A percentile compares a stretch with the other conserved stretches of the same genome.
Conservation (phyloP, 2,329 filamentous ascomycete species). For the Lachnellula hyalina region DNA sequence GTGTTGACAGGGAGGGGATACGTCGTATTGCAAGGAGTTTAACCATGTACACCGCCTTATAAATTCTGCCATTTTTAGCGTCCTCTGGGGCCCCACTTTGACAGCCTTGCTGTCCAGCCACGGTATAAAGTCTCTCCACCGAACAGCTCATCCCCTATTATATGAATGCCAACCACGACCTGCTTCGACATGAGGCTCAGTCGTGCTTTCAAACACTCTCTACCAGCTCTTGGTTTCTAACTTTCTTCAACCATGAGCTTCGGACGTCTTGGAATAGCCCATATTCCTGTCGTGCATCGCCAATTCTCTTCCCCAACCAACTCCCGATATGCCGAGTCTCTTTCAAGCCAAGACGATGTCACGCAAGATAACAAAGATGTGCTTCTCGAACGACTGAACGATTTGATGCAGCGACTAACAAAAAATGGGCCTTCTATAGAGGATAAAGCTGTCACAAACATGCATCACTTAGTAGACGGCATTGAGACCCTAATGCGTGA, state of each 20-base stretch:
- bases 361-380: conserved; percentile 31
- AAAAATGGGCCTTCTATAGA: conserved; percentile 22
- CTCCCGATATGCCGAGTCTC: conserved; percentile 7
- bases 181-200: neutral
- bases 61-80: conserved; percentile 1
- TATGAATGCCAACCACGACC: neutral
- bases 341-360: conserved; percentile 11
- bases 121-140: neutral
- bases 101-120: neutral
- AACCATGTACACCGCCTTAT: neutral
- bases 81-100: neutral
- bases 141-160: neutral
- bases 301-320: conserved; percentile 22
- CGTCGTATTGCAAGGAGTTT: too few species aligned
- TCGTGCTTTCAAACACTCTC: neutral
- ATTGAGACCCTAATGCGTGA: conserved; percentile 31
- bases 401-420: conserved; percentile 30
- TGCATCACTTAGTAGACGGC: conserved; percentile 34
- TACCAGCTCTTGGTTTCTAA: neutral
- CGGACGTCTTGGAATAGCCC: conserved; percentile 23
- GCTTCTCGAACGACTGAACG: conserved; percentile 31
- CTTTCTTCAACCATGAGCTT: conserved; percentile 22
- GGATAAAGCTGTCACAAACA: conserved; percentile 26
- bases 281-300: conserved; percentile 23
- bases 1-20: too few species aligned